Conservation (phyloP, 805 yeast species). For the Cyberlindnera petersonii region DNA sequence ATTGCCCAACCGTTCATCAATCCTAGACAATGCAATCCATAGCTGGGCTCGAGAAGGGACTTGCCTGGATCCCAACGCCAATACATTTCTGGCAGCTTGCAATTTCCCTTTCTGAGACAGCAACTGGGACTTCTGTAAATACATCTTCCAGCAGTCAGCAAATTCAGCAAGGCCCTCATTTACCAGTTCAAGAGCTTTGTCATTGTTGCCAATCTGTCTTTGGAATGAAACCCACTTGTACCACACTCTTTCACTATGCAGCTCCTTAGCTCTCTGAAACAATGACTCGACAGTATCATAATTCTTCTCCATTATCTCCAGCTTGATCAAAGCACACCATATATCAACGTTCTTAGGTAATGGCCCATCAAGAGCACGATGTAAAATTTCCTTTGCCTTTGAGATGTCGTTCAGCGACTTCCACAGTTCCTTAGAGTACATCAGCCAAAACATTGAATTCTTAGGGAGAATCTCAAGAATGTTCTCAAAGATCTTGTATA, state of each 20-base stretch:
- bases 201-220: conserved; percentile 35
- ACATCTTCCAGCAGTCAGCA: conserved; percentile 49
- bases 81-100: conserved; percentile 43
- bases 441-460: conserved; percentile 49
- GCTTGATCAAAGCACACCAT: conserved; percentile 70
- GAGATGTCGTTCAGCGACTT: conserved; percentile 38
- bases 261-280: conserved; percentile 36
- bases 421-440: conserved; percentile 75
- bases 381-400: conserved; percentile 52
- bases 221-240: conserved; percentile 53
- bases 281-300: conserved; percentile 34
- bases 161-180: conserved; percentile 46
- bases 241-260: conserved; percentile 51
- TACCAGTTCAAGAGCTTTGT: conserved; percentile 38
- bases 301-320: conserved; percentile 46
- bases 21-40: conserved; percentile 51
- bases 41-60: conserved; percentile 42
- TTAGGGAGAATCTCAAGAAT: conserved; percentile 50
- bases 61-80: conserved; percentile 44
- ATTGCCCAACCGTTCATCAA: conserved; percentile 40
- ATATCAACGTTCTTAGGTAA: conserved; percentile 49
- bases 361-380: conserved; percentile 37
- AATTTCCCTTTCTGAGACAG: conserved; percentile 30
- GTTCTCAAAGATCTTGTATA: conserved; percentile 46
- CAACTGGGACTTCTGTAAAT: conserved; percentile 62